Evolutionary conservation across 345 rosid species (phyloP), one percentile per base, ranked within the genome.

Genomic region (Rhizophora apiculata): DNA sequence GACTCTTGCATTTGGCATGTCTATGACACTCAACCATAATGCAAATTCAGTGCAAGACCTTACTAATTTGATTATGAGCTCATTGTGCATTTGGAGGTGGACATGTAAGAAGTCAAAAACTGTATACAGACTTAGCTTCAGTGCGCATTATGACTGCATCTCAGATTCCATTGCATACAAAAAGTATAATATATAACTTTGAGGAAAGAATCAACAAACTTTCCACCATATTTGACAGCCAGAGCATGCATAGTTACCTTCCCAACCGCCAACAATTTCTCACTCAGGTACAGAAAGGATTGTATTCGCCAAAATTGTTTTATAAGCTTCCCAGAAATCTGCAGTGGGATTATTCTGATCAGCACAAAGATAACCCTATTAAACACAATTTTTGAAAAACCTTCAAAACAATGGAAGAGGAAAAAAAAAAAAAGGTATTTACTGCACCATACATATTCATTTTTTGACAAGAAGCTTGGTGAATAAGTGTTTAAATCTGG

Each of bases 151-250:
- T 27, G 75, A 75, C 60, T 6, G 26, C 16, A 72, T 32, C 67
- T 22, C 15, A 52, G 60, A 48, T 22, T 30, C 18, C 32, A 54
- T 26, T 68, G 20, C 24, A 36, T 51, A 36, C 59, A 52, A 6
- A 32, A 22, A 70, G 76, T 52, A 8, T 39, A 59, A 48, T 10
- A 11, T 58, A 36, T 83, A 88, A 96, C 93, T 88, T 89, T 89
- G 11, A 89, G 87, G 76, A 92, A 92, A 30, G 83, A 73, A 64
- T 84, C 89, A 30, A 92, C 82, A 76, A 80, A 92, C 72, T 85
- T 92, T 69, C 90, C 93, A 54, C 93, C 89, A 68, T 82, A 89
- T 70, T 89, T 92, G 80, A 92, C 85, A 78, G 93, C 92, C 89
- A 88, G 18, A 60, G 87, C 85, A 76, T 80, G 93, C 65, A 86